A percentile compares a stretch with the other conserved stretches of the same genome.
Conservation (phyloP, 257 asterid species). For the Buddleja alternifolia region DNA sequence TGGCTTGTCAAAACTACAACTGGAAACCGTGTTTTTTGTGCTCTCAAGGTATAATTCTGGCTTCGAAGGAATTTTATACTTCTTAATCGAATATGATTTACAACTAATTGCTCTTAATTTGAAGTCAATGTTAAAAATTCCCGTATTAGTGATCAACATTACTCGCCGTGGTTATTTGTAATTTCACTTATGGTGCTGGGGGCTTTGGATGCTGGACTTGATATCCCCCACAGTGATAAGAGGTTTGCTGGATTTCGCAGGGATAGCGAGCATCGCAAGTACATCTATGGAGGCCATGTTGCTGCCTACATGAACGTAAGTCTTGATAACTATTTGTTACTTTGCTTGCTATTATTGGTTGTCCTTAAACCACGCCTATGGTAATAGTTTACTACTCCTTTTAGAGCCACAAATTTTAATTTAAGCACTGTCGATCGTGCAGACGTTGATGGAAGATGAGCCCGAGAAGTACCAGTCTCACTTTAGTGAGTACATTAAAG, state of each 20-base stretch:
- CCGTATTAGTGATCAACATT: too few species aligned
- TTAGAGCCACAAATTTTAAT: too few species aligned
- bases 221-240: constrained; percentile 86
- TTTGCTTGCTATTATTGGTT: too few species aligned
- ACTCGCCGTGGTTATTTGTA: too few species aligned
- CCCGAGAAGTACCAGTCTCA: constrained; percentile 57
- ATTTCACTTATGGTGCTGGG: constrained; percentile 62
- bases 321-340: not conserved
- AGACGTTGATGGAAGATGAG: constrained; percentile 60
- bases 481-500: constrained; percentile 50
- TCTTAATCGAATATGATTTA: not conserved
- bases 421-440: too few species aligned
- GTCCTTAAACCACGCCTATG: too few species aligned
- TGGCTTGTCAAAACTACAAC: constrained; percentile 58
- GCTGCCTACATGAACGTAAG: constrained; percentile 55
- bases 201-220: constrained; percentile 83
- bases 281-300: constrained; percentile 60
- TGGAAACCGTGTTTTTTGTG: constrained; percentile 70
- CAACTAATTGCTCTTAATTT: not conserved
- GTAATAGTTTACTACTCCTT: too few species aligned
- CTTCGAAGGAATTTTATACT: not conserved
- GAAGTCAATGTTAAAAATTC: not conserved
- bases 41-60: constrained; percentile 52
- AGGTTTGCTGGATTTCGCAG: constrained; percentile 79
- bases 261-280: constrained; percentile 65